A percentile compares a stretch with the other conserved stretches of the same genome.
Evolutionary conservation across 805 yeast species (phyloP).

Genomic region (Candida taoyuanica): DNA sequence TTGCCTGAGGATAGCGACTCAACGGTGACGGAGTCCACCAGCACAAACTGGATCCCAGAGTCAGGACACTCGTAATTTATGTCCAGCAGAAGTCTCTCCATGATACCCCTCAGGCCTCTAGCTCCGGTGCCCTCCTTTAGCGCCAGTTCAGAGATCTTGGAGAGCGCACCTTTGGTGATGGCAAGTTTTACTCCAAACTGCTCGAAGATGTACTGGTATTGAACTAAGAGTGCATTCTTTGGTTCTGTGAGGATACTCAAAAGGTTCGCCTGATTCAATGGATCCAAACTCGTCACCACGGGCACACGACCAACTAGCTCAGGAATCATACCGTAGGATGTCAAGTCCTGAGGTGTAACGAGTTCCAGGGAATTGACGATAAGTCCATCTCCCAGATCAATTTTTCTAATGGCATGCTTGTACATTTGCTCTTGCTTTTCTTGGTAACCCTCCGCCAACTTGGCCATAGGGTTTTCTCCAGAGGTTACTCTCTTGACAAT

Average conservation of each 20-base stretch:
- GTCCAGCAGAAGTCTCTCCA: slow-evolving; percentile 46
- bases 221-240: slow-evolving; percentile 47
- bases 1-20: slow-evolving; percentile 32
- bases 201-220: slow-evolving; percentile 49
- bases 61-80: slow-evolving; percentile 59
- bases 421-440: slow-evolving; percentile 3
- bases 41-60: slow-evolving; percentile 47
- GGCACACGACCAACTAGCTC: slow-evolving; percentile 60
- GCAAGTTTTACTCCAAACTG: slow-evolving; percentile 48
- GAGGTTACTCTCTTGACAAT: slow-evolving; percentile 36
- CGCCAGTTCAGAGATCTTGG: slow-evolving; percentile 45
- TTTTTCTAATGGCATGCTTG: slow-evolving; percentile 29
- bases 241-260: slow-evolving; percentile 50
- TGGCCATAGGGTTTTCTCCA: slow-evolving; percentile 11
- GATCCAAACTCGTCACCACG: slow-evolving; percentile 43
- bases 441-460: slow-evolving; percentile 23
- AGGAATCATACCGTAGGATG: slow-evolving; percentile 52
- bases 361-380: slow-evolving; percentile 39
- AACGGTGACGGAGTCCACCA: slow-evolving; percentile 43
- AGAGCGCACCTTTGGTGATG: slow-evolving; percentile 44
- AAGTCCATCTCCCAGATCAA: slow-evolving; percentile 35
- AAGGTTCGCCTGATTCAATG: slow-evolving; percentile 41
- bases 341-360: slow-evolving; percentile 47
- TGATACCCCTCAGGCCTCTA: slow-evolving; percentile 50
- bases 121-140: slow-evolving; percentile 56